Conservation (phyloP, 176 grass and related monocot species). For the Carex parvula region DNA sequence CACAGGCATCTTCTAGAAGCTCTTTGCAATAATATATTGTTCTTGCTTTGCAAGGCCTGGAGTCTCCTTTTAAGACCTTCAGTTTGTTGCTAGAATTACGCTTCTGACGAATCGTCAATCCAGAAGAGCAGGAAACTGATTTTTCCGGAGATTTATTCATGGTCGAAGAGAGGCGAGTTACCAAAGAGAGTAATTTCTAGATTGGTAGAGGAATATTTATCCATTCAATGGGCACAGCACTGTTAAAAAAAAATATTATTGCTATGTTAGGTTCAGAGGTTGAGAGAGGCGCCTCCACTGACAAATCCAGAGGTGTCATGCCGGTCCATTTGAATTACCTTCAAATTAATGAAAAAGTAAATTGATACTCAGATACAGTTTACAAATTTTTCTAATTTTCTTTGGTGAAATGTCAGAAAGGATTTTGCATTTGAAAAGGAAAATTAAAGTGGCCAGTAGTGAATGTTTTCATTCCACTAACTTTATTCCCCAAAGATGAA, state of each 20-base stretch:
- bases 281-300: conserved; percentile 33
- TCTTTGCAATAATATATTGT: conserved; percentile 19
- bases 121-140: conserved; percentile 10
- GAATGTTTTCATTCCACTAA: background rate
- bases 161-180: conserved; percentile 20
- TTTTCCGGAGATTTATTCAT: conserved; percentile 27
- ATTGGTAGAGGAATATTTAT: conserved; percentile 14
- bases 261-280: conserved; percentile 15
- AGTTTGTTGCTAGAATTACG: conserved; percentile 18
- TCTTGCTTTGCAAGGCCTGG: conserved; percentile 29
- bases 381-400: background rate
- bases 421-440: background rate
- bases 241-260: conserved; percentile 22
- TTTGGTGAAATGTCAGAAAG: background rate
- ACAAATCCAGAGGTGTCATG: conserved; percentile 54
- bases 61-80: background rate
- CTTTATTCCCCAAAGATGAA: background rate
- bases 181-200: conserved; percentile 23
- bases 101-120: conserved; percentile 12
- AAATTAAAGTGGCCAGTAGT: background rate
- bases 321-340: conserved; percentile 41
- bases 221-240: conserved; percentile 22
- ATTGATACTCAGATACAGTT: conserved; percentile 18
- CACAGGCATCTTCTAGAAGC: conserved; percentile 25
- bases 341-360: conserved; percentile 24